Percentiles rank a stretch among this genome's conserved stretches.
Evolutionary conservation across 805 yeast genomes (phyloP).

Genomic region (Candida mattraensis): DNA sequence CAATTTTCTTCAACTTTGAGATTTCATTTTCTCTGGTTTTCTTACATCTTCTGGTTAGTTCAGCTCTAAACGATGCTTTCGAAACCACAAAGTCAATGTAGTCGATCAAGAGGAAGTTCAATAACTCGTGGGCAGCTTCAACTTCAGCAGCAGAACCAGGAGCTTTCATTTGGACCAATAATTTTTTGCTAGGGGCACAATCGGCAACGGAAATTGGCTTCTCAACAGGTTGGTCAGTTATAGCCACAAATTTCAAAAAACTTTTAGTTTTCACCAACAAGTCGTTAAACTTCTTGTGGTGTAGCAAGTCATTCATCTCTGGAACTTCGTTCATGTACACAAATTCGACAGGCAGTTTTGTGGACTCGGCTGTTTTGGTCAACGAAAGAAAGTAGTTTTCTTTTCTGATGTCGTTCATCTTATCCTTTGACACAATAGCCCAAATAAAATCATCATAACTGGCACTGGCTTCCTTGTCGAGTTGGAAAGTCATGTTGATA

Average conservation of each 20-base stretch:
- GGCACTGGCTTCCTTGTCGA: conserved; percentile 41
- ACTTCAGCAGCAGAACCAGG: conserved; percentile 52
- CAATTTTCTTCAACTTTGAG: conserved; percentile 64
- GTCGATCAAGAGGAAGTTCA: conserved; percentile 54
- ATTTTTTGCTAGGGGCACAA: conserved; percentile 50
- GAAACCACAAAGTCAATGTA: conserved; percentile 31
- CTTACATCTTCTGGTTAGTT: conserved; percentile 71
- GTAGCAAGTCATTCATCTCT: conserved; percentile 71
- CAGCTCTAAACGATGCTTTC: conserved; percentile 63
- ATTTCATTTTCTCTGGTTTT: conserved; percentile 76
- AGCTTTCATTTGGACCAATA: conserved; percentile 54
- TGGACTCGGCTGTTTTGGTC: conserved; percentile 76
- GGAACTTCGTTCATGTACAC: conserved; percentile 88
- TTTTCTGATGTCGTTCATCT: conserved; percentile 75
- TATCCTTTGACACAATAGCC: conserved; percentile 81
- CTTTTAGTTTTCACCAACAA: conserved; percentile 39
- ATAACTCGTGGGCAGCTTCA: conserved; percentile 53
- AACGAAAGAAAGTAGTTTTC: conserved; percentile 80
- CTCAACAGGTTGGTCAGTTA: conserved; percentile 80
- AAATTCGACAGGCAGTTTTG: conserved; percentile 66
- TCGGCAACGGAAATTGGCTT: conserved; percentile 65
- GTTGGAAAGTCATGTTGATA: conserved; percentile 60
- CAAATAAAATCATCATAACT: conserved; percentile 70
- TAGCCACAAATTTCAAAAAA: conserved; percentile 64
- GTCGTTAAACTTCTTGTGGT: conserved; percentile 49